phyloP scores from a whole-genome alignment of 2,329 filamentous ascomycete genomes.

The Alternaria consortialis region DNA sequence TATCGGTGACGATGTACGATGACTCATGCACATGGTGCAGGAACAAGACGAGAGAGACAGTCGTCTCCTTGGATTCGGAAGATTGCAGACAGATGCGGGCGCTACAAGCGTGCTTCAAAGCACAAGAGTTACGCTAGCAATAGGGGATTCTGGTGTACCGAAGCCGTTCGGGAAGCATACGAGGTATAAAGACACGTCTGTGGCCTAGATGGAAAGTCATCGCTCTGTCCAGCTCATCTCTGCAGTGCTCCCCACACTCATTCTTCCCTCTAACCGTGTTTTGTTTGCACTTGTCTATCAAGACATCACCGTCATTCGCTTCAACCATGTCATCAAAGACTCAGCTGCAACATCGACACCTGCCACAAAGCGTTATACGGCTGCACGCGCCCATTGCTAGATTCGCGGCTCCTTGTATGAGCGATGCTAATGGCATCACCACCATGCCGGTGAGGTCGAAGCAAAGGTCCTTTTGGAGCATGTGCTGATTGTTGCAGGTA shows the following conservation, averaged over 20 bases:
- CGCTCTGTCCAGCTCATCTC: background rate
- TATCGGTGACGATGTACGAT: conserved; percentile 12
- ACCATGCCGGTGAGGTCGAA: conserved; percentile 46
- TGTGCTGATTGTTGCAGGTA: conserved; percentile 37
- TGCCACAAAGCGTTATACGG: conserved; percentile 33
- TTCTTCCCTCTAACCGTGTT: background rate
- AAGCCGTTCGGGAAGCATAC: conserved; percentile 3
- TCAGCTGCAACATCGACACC: background rate
- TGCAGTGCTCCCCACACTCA: background rate
- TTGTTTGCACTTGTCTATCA: background rate
- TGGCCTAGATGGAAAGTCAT: conserved; percentile 1
- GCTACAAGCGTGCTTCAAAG: conserved; percentile 29
- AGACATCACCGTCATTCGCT: background rate
- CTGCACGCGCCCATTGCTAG: conserved; percentile 36
- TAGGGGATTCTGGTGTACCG: conserved; percentile 3
- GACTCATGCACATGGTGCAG: conserved; percentile 14
- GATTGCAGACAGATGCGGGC: conserved; percentile 20
- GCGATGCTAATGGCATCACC: conserved; percentile 41
- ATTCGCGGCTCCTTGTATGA: conserved; percentile 38
- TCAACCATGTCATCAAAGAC: background rate
- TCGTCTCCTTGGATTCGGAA: conserved; percentile 24
- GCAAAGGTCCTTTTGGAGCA: background rate
- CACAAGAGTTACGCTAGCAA: conserved; percentile 7
- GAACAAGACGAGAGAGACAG: conserved; percentile 14
- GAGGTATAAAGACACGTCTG: conserved; percentile 23